phyloP scores from a whole-genome alignment of 495 filamentous ascomycete species.

The Aspergillus ellipticus region DNA sequence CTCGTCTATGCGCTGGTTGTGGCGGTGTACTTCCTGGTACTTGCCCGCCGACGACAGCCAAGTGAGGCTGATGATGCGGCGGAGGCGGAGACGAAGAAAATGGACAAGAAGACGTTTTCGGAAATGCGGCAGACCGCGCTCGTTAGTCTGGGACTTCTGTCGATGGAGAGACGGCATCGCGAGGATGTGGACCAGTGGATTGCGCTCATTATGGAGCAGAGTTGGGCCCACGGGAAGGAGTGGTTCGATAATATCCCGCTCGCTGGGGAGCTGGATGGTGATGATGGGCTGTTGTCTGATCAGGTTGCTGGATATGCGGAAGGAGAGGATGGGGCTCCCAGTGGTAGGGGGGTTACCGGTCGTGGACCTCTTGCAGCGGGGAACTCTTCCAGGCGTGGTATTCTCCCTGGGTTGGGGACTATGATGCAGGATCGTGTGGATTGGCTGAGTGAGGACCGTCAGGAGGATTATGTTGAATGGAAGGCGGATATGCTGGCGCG shows the following conservation, averaged over 20 bases:
- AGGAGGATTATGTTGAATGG: conserved; percentile 69
- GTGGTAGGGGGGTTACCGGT: conserved; percentile 15
- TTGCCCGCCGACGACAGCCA: conserved; percentile 39
- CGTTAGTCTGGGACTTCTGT: conserved; percentile 33
- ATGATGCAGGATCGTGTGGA: conserved; percentile 87
- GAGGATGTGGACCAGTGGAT: conserved; percentile 60
- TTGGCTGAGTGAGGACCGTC: conserved; percentile 67
- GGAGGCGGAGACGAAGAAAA: conserved; percentile 29
- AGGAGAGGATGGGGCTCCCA: conserved; percentile 26
- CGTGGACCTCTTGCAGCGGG: conserved; percentile 8
- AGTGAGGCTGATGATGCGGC: conserved; percentile 16
- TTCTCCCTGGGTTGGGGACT: conserved; percentile 60
- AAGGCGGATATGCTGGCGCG: conserved; percentile 58
- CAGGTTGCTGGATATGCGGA: conserved; percentile 37
- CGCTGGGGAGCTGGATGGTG: conserved; percentile 38
- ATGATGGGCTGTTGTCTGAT: conserved; percentile 27
- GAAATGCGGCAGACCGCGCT: conserved; percentile 49
- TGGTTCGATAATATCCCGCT: conserved; percentile 60
- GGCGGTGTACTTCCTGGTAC: conserved; percentile 62
- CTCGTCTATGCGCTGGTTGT: conserved; percentile 49
- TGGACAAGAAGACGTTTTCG: conserved; percentile 46
- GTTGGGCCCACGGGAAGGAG: conserved; percentile 61
- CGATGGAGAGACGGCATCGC: conserved; percentile 33
- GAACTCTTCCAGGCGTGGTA: conserved; percentile 29
- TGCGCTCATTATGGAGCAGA: conserved; percentile 49